Evolutionary conservation across 495 filamentous ascomycete species (phyloP), one percentile per base, ranked within the genome.

Genomic region (Neurospora sp.): DNA sequence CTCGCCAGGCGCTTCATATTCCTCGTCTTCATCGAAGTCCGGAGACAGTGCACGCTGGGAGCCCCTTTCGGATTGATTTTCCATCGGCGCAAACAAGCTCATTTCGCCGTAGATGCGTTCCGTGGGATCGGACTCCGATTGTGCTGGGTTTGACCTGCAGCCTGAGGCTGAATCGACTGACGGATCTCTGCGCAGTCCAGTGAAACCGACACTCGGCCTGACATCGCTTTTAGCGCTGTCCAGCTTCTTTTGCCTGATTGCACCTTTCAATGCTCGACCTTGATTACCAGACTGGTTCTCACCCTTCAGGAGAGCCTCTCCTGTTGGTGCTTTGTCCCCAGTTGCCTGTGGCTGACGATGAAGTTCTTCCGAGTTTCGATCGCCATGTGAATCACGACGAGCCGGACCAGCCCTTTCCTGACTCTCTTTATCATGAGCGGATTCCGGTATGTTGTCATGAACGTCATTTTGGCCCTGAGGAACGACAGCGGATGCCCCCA

Each of bases 91-190:
- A 71, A 88, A 88, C 3, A 88, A 82, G 42, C 82, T 83, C 76
- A 86, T 83, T 74, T 88, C 86, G 18, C 81, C 83, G 47, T 86
- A 80, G 27, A 88, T 88, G 20, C 86, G 84, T 71, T 87, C 86
- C 27, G 83, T 84, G 7, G 86, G 86, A 73, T 88, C 86, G n/a
- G 78, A 78, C 59, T 88, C 86, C 27, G 86, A 88, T 39, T 81
- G 79, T 35, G 78, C 77, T 47, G 78, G 73, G 73, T 82, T 85
- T n/a, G 78, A 76, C 39, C 78, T 74, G 69, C 83, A 85, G 70
- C 78, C 77, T 31, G 75, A 75, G 31, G 77, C 65, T 16, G 84
- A 84, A 44, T 85, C 83, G n/a, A 75, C 76, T 5, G 82, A 84
- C 20, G 76, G 69, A 22, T 72, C 75, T 44, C 80, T 75, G 35